Percentiles rank a stretch among this genome's conserved stretches.
Evolutionary conservation across 164 flowering plant genomes (phyloP).

Genomic region (Cinnamomum chago): DNA sequence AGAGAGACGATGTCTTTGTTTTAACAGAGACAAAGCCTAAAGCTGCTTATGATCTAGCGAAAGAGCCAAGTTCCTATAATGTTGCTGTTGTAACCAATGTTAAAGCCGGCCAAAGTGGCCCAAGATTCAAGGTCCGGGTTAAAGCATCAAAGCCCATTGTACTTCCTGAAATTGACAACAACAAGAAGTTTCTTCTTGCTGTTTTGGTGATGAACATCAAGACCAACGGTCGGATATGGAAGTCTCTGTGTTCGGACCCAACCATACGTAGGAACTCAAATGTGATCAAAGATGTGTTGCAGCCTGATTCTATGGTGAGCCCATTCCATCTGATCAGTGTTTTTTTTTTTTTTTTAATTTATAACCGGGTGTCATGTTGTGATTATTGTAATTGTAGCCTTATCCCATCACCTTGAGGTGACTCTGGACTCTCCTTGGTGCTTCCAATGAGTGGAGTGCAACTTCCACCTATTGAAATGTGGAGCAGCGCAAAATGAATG

Average conservation of each 20-base stretch:
- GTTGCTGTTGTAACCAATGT: constrained; percentile 8
- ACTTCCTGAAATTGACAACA: constrained; percentile 6
- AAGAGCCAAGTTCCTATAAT: background rate
- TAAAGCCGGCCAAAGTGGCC: constrained; percentile 1
- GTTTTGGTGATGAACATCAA: constrained; percentile 45
- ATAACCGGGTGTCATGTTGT: background rate
- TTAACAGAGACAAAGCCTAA: constrained; percentile 46
- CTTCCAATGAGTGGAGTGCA: background rate
- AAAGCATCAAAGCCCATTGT: constrained; percentile 27
- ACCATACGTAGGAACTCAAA: background rate
- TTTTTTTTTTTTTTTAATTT: background rate
- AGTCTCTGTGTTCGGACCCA: constrained; percentile 26
- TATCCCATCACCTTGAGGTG: background rate
- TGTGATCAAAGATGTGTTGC: constrained; percentile 20
- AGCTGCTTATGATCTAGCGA: constrained; percentile 29
- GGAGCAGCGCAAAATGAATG: background rate
- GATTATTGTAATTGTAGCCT: background rate
- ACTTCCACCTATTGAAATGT: background rate
- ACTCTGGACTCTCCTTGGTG: background rate
- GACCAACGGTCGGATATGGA: constrained; percentile 55
- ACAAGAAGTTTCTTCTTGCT: constrained; percentile 30
- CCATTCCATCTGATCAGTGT: background rate
- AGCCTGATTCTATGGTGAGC: constrained; percentile 34
- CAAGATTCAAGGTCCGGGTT: constrained; percentile 10
- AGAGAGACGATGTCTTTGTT: constrained; percentile 55